These are phyloP conservation scores for Ottelia alismoides DNA, from an alignment of 106 monocot species.

Conservation along the genomic window DNA sequence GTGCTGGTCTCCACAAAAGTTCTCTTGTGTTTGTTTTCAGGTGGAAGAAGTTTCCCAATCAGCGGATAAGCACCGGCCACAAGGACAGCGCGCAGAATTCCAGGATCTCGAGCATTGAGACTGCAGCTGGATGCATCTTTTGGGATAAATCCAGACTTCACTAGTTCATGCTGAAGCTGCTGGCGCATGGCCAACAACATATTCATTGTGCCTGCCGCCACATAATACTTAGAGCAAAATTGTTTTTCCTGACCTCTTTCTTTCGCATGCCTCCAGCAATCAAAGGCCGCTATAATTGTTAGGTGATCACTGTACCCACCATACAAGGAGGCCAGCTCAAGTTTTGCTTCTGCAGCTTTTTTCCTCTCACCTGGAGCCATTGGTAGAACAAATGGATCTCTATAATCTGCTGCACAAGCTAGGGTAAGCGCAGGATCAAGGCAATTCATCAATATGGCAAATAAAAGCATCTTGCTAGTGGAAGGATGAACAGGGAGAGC, in stretches of 20 bases:
- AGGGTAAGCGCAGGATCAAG: constrained; percentile 93
- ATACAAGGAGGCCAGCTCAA: constrained; percentile 74
- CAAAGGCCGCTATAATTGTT: constrained; percentile 77
- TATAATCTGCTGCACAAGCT: constrained; percentile 74
- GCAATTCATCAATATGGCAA: constrained; percentile 93
- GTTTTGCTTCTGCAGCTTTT: constrained; percentile 53
- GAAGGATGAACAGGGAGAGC: constrained; percentile 92
- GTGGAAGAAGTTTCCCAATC: constrained; percentile 72
- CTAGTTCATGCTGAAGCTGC: constrained; percentile 69
- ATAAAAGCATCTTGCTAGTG: constrained; percentile 88
- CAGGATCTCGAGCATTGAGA: constrained; percentile 74
- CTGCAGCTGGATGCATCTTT: constrained; percentile 47
- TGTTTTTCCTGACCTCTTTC: constrained; percentile 41
- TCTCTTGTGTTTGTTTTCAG: constrained; percentile 27
- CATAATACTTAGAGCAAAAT: constrained; percentile 77
- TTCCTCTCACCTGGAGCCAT: constrained; percentile 75
- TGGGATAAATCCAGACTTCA: constrained; percentile 61
- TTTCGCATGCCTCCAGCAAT: constrained; percentile 83
- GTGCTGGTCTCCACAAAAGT: constrained; percentile 57
- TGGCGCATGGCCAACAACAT: constrained; percentile 74
- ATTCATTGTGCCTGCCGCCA: constrained; percentile 72
- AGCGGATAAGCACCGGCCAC: constrained; percentile 78
- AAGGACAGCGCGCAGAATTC: constrained; percentile 76
- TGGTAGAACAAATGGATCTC: constrained; percentile 84
- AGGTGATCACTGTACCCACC: constrained; percentile 94